Conservation (phyloP, 179 eudicot genomes). For the Vitellaria paradoxa region DNA sequence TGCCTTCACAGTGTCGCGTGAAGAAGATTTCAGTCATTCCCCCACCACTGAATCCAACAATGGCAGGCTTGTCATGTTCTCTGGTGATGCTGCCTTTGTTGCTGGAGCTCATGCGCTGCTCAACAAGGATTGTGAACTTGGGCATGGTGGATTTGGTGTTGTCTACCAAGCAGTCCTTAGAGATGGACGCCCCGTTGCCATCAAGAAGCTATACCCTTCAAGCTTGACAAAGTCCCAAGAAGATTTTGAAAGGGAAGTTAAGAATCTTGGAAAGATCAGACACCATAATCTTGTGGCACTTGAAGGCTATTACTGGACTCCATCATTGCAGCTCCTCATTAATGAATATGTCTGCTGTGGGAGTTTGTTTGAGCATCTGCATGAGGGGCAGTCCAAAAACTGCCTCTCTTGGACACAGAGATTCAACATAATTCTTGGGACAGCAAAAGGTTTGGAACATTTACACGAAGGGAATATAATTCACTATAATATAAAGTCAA, state of each 20-base stretch:
- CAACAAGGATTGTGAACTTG: constrained; percentile 73
- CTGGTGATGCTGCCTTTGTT: constrained; percentile 67
- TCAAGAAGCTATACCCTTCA: constrained; percentile 77
- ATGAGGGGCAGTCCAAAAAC: constrained; percentile 31
- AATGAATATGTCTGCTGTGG: constrained; percentile 53
- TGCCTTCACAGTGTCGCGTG: constrained; percentile 42
- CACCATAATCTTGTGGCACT: constrained; percentile 68
- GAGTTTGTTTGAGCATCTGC: constrained; percentile 68
- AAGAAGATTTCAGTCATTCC: constrained; percentile 65
- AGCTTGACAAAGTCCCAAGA: constrained; percentile 77
- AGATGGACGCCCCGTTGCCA: constrained; percentile 74
- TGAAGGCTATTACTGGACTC: constrained; percentile 86
- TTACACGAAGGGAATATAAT: constrained; percentile 58
- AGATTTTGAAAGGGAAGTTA: constrained; percentile 77
- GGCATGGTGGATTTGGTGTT: constrained; percentile 89
- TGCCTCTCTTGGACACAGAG: constrained; percentile 69
- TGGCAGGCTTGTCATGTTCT: constrained; percentile 88
- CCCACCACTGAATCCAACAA: constrained; percentile 63
- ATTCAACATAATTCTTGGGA: constrained; percentile 57
- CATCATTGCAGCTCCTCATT: constrained; percentile 74
- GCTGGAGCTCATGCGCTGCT: constrained; percentile 68
- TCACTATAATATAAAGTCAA: constrained; percentile 79
- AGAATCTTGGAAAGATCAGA: constrained; percentile 55
- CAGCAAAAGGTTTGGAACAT: constrained; percentile 74
- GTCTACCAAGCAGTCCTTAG: constrained; percentile 61